Evolutionary conservation across 2,329 filamentous ascomycete genomes (phyloP), one percentile per base, ranked within the genome.

Genomic region (Zasmidium citrigriseum): DNA sequence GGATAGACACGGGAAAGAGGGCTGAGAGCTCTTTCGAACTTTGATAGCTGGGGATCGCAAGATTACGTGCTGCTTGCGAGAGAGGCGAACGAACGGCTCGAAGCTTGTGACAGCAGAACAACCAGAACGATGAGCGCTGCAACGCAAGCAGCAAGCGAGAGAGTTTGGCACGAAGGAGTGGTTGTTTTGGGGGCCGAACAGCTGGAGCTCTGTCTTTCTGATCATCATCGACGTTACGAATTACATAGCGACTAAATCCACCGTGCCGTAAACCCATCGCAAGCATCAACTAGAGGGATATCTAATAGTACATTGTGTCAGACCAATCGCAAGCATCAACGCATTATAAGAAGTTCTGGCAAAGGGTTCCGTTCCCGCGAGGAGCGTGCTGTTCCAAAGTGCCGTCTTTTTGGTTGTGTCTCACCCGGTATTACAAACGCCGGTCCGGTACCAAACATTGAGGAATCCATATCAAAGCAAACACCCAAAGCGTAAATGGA

Each of bases 51-150:
- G n/a, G n/a, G n/a, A n/a, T n/a, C n/a, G n/a, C n/a, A n/a, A n/a
- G n/a, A n/a, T 48, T 44, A 11, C 51, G 38, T 53, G 51, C 51
- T 45, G 20, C 50, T 52, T 44, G 49, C 29, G 49, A 16, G 7
- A 41, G 34, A 7, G 27, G 14, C 18, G 34, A 41, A 16, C n/a
- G n/a, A n/a, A n/a, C n/a, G n/a, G 34, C 4, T 11, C 34, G 27
- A 29, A 14, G 27, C 27, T 7, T 7, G 27, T 29, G 27, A 34
- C 27, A 34, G 27, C 14, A 34, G 27, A 7, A 34, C 27, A 7
- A 34, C 7, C n/a, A n/a, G n/a, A n/a, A n/a, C n/a, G 7, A 14
- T 41, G 18, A 41, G 34, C 34, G 34, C 14, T 34, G 27, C 27
- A n/a, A 41, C 34, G 34, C n/a, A n/a, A n/a, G n/a, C n/a, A n/a